phyloP scores from a whole-genome alignment of 2,329 filamentous ascomycete genomes.

The Daldinia eschscholtzii region DNA sequence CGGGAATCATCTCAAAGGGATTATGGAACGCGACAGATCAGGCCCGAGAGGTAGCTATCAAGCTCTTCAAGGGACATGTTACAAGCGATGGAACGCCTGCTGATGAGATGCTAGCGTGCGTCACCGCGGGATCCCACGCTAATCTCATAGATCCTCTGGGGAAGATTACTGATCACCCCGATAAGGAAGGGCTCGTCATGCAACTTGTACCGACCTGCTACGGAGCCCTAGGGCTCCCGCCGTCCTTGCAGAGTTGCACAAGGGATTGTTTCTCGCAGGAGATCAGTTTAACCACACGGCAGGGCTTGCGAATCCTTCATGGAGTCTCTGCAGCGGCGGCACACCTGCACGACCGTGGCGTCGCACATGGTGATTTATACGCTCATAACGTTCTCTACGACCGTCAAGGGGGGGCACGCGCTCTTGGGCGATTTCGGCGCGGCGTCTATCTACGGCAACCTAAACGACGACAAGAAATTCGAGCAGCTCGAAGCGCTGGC shows the following conservation, averaged over 20 bases:
- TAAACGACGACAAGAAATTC: constrained; percentile 46
- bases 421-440: constrained; percentile 63
- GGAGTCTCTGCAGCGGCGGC: constrained; percentile 58
- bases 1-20: constrained; percentile 61
- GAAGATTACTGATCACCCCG: constrained; percentile 57
- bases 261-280: constrained; percentile 57
- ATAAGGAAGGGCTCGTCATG: constrained; percentile 60
- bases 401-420: constrained; percentile 55
- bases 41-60: constrained; percentile 59
- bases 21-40: constrained; percentile 51
- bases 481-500: constrained; percentile 62
- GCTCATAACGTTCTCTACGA: constrained; percentile 62
- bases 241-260: constrained; percentile 61
- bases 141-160: constrained; percentile 62
- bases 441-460: constrained; percentile 58
- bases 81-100: constrained; percentile 62
- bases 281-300: constrained; percentile 49
- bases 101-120: constrained; percentile 63
- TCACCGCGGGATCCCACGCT: constrained; percentile 60
- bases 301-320: constrained; percentile 55
- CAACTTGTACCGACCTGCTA: constrained; percentile 61
- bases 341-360: constrained; percentile 59
- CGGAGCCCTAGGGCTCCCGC: constrained; percentile 58
- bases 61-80: constrained; percentile 62
- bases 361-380: constrained; percentile 62